These are phyloP conservation scores for Colletotrichum camelliae DNA, from an alignment of 2,329 filamentous ascomycete genomes.

Conservation along the genomic window DNA sequence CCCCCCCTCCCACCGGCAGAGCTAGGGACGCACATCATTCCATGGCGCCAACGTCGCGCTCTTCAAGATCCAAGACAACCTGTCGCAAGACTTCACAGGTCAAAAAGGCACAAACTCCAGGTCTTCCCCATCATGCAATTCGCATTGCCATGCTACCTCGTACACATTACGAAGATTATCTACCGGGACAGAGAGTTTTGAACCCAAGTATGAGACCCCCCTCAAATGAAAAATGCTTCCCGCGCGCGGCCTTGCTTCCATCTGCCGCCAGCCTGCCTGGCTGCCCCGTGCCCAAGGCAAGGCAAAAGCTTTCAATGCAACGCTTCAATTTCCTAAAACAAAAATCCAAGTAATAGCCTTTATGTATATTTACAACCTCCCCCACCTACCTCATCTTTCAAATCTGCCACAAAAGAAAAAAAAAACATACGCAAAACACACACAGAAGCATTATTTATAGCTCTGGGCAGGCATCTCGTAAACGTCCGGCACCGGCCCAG, in stretches of 20 bases:
- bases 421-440: not conserved
- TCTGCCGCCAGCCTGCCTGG: not conserved
- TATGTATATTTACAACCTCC: not conserved
- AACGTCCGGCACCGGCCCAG: conserved; percentile 34
- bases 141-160: not conserved
- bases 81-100: not conserved
- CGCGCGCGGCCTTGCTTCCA: not conserved
- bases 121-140: not conserved
- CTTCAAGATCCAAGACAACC: not conserved
- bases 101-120: not conserved
- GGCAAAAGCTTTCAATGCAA: not conserved
- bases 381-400: not conserved
- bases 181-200: not conserved
- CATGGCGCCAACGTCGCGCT: not conserved
- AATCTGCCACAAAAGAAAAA: not conserved
- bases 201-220: not conserved
- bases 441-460: conserved; percentile 34
- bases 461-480: conserved; percentile 48
- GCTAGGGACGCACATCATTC: not conserved
- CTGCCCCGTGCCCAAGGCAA: not conserved
- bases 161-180: conserved; percentile 21
- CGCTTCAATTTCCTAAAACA: not conserved
- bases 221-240: not conserved
- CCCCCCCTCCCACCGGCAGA: not conserved
- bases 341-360: not conserved